phyloP scores from a whole-genome alignment of 2,329 filamentous ascomycete species.

The Ustulina deusta region DNA sequence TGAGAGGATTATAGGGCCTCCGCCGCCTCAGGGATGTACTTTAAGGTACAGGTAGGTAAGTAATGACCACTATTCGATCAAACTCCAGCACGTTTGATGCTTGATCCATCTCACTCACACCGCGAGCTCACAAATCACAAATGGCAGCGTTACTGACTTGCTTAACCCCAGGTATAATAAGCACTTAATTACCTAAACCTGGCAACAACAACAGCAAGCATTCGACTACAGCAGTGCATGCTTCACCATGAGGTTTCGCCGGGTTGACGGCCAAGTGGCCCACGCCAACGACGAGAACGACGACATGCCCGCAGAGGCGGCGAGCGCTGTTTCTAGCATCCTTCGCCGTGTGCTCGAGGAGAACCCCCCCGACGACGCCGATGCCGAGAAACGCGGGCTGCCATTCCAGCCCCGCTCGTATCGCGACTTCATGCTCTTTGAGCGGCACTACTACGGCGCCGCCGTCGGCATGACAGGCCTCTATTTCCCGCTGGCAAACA shows the following conservation, averaged over 20 bases:
- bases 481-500: slow-evolving; percentile 37
- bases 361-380: slow-evolving; percentile 42
- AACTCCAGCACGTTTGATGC: too few species aligned
- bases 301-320: background rate
- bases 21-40: too few species aligned
- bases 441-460: slow-evolving; percentile 45
- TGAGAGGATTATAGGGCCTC: too few species aligned
- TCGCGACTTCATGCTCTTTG: slow-evolving; percentile 50
- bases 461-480: slow-evolving; percentile 43
- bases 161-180: too few species aligned
- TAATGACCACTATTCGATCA: too few species aligned
- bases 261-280: slow-evolving; percentile 37
- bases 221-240: background rate
- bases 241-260: slow-evolving; percentile 43
- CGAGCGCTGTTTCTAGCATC: background rate
- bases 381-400: slow-evolving; percentile 41
- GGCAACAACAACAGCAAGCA: too few species aligned
- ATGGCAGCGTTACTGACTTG: too few species aligned
- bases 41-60: too few species aligned
- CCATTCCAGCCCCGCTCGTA: slow-evolving; percentile 48
- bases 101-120: too few species aligned
- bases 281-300: background rate
- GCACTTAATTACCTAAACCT: too few species aligned
- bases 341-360: slow-evolving; percentile 40
- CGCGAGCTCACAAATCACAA: too few species aligned